Percentiles rank a stretch among this genome's conserved stretches.
phyloP scores from a whole-genome alignment of 352 stramenopile species.

The Pythium rishiriense region DNA sequence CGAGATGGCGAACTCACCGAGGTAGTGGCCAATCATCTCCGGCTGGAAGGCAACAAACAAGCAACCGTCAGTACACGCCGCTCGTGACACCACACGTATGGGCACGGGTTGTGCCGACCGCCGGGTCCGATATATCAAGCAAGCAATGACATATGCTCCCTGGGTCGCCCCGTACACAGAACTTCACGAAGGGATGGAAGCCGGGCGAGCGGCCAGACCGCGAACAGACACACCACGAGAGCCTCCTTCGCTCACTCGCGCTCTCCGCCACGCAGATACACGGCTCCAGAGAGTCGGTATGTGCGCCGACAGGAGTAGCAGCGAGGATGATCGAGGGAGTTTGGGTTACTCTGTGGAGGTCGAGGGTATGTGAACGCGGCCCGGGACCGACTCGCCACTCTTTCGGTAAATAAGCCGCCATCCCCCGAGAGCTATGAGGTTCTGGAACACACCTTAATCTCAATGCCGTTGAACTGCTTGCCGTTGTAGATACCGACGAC shows the following conservation, averaged over 20 bases:
- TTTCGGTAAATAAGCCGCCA: conserved; percentile 77
- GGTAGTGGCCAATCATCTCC: conserved; percentile 99
- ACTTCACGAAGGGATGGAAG: conserved; percentile 79
- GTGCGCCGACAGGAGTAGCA: neutral
- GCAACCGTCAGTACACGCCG: conserved; percentile 23
- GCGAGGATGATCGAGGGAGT: neutral
- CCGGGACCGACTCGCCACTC: conserved; percentile 38
- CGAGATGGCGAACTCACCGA: conserved; percentile 99
- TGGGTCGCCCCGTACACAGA: conserved; percentile 91
- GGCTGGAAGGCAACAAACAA: conserved; percentile 50
- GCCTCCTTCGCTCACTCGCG: too few relatives aligned
- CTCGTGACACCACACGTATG: conserved; percentile 19
- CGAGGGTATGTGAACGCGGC: neutral
- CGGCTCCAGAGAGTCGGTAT: neutral
- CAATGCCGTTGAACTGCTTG: conserved; percentile 99
- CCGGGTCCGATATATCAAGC: conserved; percentile 19
- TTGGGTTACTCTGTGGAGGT: neutral
- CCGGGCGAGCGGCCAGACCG: conserved; percentile 26
- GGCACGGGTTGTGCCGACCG: conserved; percentile 25
- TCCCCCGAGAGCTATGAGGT: conserved; percentile 79
- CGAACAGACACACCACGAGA: neutral
- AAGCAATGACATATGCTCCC: conserved; percentile 45
- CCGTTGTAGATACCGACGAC: conserved; percentile 99
- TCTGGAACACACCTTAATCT: conserved; percentile 98
- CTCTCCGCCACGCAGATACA: conserved; percentile 11